Evolutionary conservation across 768 basidiomycete species (phyloP).

Genomic region (Mycena pura): DNA sequence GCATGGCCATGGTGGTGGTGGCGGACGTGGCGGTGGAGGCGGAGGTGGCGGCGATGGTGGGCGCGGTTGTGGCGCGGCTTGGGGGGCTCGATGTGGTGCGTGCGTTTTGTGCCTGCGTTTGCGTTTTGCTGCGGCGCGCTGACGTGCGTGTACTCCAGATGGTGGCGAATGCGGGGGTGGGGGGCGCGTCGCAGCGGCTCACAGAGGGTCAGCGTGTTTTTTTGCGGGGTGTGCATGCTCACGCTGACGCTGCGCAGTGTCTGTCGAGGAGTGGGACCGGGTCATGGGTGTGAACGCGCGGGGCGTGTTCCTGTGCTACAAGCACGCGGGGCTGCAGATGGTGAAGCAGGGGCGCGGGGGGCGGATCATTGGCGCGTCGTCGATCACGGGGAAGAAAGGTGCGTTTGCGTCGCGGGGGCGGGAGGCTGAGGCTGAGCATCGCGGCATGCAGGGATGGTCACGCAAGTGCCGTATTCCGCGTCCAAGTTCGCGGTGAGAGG

Average conservation of each 20-base stretch:
- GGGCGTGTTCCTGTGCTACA: constrained; percentile 43
- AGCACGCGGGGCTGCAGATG: constrained; percentile 45
- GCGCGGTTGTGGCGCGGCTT: constrained; percentile 27
- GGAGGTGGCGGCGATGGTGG: no score
- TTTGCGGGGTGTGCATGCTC: constrained; percentile 12
- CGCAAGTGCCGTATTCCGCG: constrained; percentile 37
- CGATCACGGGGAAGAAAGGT: constrained; percentile 48
- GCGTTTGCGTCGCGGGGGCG: background rate
- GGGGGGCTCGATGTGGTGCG: constrained; percentile 39
- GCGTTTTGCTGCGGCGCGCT: background rate
- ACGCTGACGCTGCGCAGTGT: constrained; percentile 5
- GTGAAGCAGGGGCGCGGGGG: constrained; percentile 48
- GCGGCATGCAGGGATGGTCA: background rate
- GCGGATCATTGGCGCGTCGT: constrained; percentile 46
- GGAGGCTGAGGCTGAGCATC: background rate
- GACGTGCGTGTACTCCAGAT: no score
- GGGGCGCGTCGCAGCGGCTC: background rate
- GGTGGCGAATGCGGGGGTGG: constrained; percentile 40
- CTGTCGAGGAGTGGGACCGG: constrained; percentile 31
- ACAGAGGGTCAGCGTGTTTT: background rate
- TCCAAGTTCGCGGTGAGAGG: constrained; percentile 53
- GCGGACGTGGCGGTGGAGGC: constrained; percentile 32
- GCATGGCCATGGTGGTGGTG: constrained; percentile 7
- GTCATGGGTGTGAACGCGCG: constrained; percentile 37
- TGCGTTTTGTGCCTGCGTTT: background rate